Evolutionary conservation across 2,329 filamentous ascomycete genomes (phyloP).

Genomic region (Neofusicoccum umdonicola): DNA sequence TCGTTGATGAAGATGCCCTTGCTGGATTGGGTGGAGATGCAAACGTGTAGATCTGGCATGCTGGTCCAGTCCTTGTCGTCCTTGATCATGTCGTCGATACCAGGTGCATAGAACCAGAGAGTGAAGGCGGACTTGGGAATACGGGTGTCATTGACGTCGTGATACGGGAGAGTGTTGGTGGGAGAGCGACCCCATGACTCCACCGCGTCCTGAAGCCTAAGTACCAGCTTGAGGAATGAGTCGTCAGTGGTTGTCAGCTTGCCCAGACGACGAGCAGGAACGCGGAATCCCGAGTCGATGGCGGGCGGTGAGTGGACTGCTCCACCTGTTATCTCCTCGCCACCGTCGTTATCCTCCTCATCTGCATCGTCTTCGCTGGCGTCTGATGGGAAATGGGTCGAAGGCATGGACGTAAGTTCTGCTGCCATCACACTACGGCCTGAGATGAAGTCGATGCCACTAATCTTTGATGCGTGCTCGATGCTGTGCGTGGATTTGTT

Average conservation of each 20-base stretch:
- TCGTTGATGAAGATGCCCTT: slow-evolving; percentile 76
- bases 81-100: slow-evolving; percentile 56
- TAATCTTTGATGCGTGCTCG: slow-evolving; percentile 47
- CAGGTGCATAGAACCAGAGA: slow-evolving; percentile 69
- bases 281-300: slow-evolving; percentile 27
- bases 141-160: slow-evolving; percentile 61
- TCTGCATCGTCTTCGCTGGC: slow-evolving; percentile 2
- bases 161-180: slow-evolving; percentile 67
- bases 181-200: slow-evolving; percentile 75
- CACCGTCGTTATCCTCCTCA: neutral
- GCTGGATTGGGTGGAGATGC: slow-evolving; percentile 79
- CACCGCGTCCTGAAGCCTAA: slow-evolving; percentile 62
- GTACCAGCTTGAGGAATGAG: slow-evolving; percentile 64
- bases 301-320: slow-evolving; percentile 1
- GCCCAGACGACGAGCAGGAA: slow-evolving; percentile 54
- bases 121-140: slow-evolving; percentile 82
- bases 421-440: slow-evolving; percentile 22
- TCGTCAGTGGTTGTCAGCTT: slow-evolving; percentile 63
- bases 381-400: slow-evolving; percentile 6
- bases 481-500: slow-evolving; percentile 46
- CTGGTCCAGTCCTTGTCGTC: slow-evolving; percentile 54
- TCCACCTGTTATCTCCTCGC: neutral
- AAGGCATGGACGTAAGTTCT: neutral
- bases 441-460: slow-evolving; percentile 42
- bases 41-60: slow-evolving; percentile 58